Evolutionary conservation across 805 yeast genomes (phyloP), one percentile per base, ranked within the genome.

Genomic region (Lachancea meyersii): DNA sequence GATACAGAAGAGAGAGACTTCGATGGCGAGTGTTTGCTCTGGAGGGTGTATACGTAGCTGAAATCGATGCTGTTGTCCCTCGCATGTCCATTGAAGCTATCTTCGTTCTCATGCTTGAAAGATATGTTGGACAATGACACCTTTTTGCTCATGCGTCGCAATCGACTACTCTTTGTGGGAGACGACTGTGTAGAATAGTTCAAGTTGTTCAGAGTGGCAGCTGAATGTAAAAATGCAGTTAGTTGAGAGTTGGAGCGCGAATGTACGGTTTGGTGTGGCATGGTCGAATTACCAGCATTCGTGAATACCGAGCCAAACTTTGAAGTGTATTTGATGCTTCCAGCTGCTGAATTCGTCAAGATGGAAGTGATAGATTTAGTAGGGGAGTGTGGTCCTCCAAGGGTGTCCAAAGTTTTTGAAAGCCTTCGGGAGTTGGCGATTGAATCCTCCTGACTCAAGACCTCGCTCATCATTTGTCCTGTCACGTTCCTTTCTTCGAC

Each of bases 361-460:
- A 58, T 50, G 1, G 65, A 61, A 8, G 50, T 50, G 20, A 61
- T 45, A 9, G 66, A 61, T 49, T 61, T 61, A 1, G 64, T 59
- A 22, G 66, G 66, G 1, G 66, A 61, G 44, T 61, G 64, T 27
- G 51, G 48, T 14, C 53, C 46, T 14, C 41, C 48, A 4, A 49
- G 37, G 36, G 52, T 46, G 2, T 46, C 35, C 23, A 51, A 22
- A 5, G 50, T 58, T 28, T 37, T 50, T 2, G 55, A 45, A 5
- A 44, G 27, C 3, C 43, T 36, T 19, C 47, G 51, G 6, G 52
- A 14, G 7, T 45, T 36, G 3, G 54, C 45, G 4, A 56, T 41
- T 4, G 58, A 44, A 17, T 44, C 28, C 17, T 53, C 51, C 30
- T 59, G 60, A 34, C 46, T 49, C 14, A 61, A 43, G 19, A 62